These are phyloP conservation scores for Umbelopsis vinacea DNA, from an alignment of 192 early-diverging fungal species.

Conservation along the genomic window DNA sequence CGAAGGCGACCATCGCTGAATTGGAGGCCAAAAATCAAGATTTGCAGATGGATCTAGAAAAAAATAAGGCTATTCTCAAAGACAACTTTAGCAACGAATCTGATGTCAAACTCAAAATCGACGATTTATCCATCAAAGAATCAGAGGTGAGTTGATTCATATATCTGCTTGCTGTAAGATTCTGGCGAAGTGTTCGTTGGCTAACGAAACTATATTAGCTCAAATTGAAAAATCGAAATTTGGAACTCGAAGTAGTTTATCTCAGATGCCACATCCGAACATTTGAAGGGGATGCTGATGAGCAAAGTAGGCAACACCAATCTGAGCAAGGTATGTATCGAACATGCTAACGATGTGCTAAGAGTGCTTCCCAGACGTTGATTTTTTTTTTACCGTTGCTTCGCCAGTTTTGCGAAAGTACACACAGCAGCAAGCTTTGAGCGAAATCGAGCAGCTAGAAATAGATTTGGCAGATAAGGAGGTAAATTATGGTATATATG, in stretches of 20 bases:
- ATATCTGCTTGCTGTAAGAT: too few relatives aligned
- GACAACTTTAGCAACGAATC: not conserved
- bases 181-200: not conserved
- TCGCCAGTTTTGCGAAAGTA: not conserved
- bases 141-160: not conserved
- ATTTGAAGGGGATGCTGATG: not conserved
- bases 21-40: not conserved
- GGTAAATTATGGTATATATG: not conserved
- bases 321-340: not conserved
- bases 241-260: not conserved
- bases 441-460: not conserved
- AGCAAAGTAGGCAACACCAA: not conserved
- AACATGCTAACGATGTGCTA: not conserved
- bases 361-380: not conserved
- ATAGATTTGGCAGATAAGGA: not conserved
- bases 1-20: not conserved
- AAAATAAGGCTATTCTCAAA: not conserved
- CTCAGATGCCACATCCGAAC: not conserved
- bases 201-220: not conserved
- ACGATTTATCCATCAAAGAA: not conserved
- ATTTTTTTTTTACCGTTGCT: too few relatives aligned
- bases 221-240: not conserved
- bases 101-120: not conserved
- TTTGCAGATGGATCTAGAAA: not conserved
- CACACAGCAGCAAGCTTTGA: not conserved